Conservation (phyloP, 2,329 filamentous ascomycete genomes). For the Colletotrichum viniferum region DNA sequence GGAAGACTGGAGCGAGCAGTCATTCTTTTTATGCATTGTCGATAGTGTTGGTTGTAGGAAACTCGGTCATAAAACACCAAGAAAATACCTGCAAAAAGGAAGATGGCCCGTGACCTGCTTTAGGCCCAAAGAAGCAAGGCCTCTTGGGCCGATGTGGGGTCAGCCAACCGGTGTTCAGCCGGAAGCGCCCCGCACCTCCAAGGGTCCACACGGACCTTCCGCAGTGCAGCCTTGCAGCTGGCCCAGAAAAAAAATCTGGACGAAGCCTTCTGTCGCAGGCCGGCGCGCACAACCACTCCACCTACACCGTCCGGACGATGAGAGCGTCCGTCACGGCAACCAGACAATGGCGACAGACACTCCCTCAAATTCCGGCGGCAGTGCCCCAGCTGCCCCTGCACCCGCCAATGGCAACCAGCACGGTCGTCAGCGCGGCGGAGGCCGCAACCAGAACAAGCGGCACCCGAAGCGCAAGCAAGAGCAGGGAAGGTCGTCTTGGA, state of each 20-base stretch:
- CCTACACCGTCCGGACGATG: constrained; percentile 12
- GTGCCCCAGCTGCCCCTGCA: background rate
- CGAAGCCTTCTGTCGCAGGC: background rate
- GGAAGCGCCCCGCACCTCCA: background rate
- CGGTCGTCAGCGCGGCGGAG: background rate
- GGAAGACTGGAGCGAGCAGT: too few species aligned
- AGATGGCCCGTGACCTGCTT: background rate
- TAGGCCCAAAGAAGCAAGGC: background rate
- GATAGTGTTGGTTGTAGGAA: too few species aligned
- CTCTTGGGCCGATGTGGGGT: too few species aligned
- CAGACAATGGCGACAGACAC: constrained; percentile 17
- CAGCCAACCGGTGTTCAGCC: constrained; percentile 11
- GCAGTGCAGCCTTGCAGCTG: constrained; percentile 18
- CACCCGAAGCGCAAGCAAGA: constrained; percentile 18
- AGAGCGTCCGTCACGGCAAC: constrained; percentile 7
- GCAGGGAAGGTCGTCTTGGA: constrained; percentile 13
- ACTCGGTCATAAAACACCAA: background rate
- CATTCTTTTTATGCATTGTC: too few species aligned
- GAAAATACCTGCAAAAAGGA: background rate
- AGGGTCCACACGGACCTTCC: background rate
- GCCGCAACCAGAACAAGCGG: background rate
- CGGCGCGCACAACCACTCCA: constrained; percentile 2
- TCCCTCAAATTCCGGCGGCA: background rate
- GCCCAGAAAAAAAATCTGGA: constrained; percentile 15
- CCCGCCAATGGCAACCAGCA: background rate